Conservation (phyloP, 768 basidiomycete species). For the Megacollybia marginata region DNA sequence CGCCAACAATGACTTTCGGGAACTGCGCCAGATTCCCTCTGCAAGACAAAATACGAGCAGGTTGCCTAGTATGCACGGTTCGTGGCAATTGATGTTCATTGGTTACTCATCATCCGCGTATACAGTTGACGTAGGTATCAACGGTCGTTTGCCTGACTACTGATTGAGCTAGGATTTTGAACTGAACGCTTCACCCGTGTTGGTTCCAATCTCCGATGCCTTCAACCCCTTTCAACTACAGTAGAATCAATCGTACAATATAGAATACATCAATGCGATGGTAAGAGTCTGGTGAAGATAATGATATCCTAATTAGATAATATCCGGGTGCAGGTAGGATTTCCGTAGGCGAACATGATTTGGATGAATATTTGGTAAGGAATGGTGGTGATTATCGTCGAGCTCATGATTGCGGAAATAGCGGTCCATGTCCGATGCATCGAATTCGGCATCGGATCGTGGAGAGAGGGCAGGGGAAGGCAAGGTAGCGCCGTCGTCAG, state of each 20-base stretch:
- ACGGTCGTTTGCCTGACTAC: constrained; percentile 14
- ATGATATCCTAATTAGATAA: constrained; percentile 1
- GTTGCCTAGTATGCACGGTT: constrained; percentile 78
- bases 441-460: constrained; percentile 46
- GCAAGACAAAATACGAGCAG: constrained; percentile 80
- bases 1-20: constrained; percentile 72
- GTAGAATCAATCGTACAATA: constrained; percentile 3
- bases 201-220: constrained; percentile 17
- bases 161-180: constrained; percentile 23
- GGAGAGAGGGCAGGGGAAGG: constrained; percentile 8
- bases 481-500: constrained; percentile 6
- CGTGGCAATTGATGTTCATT: constrained; percentile 10
- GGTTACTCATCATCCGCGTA: neutral
- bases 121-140: constrained; percentile 44
- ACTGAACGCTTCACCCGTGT: constrained; percentile 19
- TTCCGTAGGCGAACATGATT: constrained; percentile 16
- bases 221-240: constrained; percentile 4
- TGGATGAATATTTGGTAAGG: constrained; percentile 10
- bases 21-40: constrained; percentile 58
- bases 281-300: constrained; percentile 5
- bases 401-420: constrained; percentile 47
- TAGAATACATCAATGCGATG: constrained; percentile 7
- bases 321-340: constrained; percentile 9
- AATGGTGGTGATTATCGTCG: neutral
- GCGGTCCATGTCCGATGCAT: constrained; percentile 64